phyloP scores from a whole-genome alignment of 2,329 filamentous ascomycete species.

The Fusarium compactum region DNA sequence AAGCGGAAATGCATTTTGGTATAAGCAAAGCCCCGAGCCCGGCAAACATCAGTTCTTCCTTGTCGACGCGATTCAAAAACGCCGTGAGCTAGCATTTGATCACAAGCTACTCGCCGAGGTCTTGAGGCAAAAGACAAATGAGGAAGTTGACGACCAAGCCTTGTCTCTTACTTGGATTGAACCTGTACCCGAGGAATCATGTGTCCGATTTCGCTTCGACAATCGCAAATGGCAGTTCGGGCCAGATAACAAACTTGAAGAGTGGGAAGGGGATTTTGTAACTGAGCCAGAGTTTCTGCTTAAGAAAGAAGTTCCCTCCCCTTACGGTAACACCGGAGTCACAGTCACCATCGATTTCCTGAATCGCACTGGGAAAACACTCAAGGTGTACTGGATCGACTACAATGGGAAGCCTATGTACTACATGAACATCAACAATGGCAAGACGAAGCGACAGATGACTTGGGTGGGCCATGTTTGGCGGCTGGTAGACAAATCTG shows the following conservation, averaged over 20 bases:
- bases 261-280: constrained; percentile 36
- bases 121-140: constrained; percentile 21
- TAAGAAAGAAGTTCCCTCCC: constrained; percentile 40
- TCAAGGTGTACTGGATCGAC: constrained; percentile 45
- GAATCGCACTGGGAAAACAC: constrained; percentile 37
- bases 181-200: constrained; percentile 14
- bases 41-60: constrained; percentile 41
- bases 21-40: constrained; percentile 25
- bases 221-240: constrained; percentile 39
- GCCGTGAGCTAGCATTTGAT: constrained; percentile 37
- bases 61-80: constrained; percentile 34
- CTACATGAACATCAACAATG: constrained; percentile 32
- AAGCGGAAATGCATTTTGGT: constrained; percentile 44
- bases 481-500: constrained; percentile 29
- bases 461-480: constrained; percentile 43
- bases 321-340: constrained; percentile 7
- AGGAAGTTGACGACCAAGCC: constrained; percentile 11
- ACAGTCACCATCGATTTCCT: constrained; percentile 41
- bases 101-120: constrained; percentile 39
- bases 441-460: constrained; percentile 24
- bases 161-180: constrained; percentile 46
- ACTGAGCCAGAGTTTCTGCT: constrained; percentile 14
- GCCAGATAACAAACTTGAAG: constrained; percentile 23
- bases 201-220: constrained; percentile 35
- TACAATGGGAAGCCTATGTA: constrained; percentile 31